phyloP scores from a whole-genome alignment of 2,329 filamentous ascomycete species.

The Alternaria consortialis region DNA sequence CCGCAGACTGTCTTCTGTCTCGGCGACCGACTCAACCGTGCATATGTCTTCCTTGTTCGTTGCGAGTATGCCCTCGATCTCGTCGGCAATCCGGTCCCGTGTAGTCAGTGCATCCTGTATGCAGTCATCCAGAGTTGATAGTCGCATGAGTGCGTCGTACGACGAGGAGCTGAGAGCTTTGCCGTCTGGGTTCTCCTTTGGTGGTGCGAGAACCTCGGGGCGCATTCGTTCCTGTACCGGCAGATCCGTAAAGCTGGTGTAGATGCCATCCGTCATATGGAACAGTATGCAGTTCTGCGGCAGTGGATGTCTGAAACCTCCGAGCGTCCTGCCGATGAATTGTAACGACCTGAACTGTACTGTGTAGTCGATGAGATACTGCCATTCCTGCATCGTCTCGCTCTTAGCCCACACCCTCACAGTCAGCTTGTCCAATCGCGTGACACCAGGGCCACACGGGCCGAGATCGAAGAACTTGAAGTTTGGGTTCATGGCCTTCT shows the following conservation, averaged over 20 bases:
- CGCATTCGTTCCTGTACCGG: constrained; percentile 56
- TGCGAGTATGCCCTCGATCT: constrained; percentile 70
- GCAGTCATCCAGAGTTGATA: constrained; percentile 88
- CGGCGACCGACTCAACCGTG: constrained; percentile 50
- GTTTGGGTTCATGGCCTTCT: constrained; percentile 87
- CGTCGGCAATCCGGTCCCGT: constrained; percentile 74
- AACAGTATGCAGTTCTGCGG: constrained; percentile 86
- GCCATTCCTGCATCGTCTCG: constrained; percentile 61
- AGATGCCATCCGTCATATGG: constrained; percentile 85
- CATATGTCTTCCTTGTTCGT: constrained; percentile 51
- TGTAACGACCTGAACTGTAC: constrained; percentile 77
- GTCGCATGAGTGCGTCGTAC: constrained; percentile 86
- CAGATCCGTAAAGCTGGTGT: constrained; percentile 76
- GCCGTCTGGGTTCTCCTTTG: constrained; percentile 55
- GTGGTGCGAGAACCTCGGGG: constrained; percentile 41
- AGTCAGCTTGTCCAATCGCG: constrained; percentile 70
- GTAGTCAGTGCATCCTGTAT: constrained; percentile 89
- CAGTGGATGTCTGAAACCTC: constrained; percentile 72
- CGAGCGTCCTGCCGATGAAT: constrained; percentile 73
- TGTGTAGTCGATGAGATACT: constrained; percentile 76
- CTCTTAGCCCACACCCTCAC: constrained; percentile 78
- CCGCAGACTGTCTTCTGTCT: constrained; percentile 56
- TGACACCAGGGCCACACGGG: constrained; percentile 68
- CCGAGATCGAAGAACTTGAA: constrained; percentile 85
- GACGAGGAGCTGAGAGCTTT: constrained; percentile 73